Evolutionary conservation across 2,329 filamentous ascomycete genomes (phyloP).

Genomic region (Colletotrichum orchidophilum): DNA sequence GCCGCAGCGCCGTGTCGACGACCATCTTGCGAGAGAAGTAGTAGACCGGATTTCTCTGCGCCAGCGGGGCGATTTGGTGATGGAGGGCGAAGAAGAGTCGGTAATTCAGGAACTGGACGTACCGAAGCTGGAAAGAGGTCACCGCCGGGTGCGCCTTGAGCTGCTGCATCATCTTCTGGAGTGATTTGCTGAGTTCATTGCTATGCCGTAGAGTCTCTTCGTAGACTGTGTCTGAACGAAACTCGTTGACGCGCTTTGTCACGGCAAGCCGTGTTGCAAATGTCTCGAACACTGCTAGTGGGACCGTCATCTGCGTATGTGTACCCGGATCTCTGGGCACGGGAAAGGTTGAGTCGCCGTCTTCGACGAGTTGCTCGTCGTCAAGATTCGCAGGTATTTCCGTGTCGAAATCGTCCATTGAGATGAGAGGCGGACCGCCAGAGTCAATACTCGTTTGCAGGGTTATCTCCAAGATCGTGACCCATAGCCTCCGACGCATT

Average conservation of each 20-base stretch:
- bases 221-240: constrained; percentile 53
- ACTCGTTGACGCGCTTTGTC: constrained; percentile 57
- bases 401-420: constrained; percentile 59
- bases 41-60: constrained; percentile 56
- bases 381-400: constrained; percentile 59
- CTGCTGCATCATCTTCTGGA: constrained; percentile 47
- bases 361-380: constrained; percentile 59
- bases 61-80: constrained; percentile 56
- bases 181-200: constrained; percentile 52
- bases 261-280: constrained; percentile 55
- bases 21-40: constrained; percentile 64
- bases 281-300: constrained; percentile 55
- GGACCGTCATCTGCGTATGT: constrained; percentile 60
- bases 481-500: constrained; percentile 66
- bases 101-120: constrained; percentile 54
- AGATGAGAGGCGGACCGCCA: constrained; percentile 59
- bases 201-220: constrained; percentile 58
- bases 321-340: constrained; percentile 36
- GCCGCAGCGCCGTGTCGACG: constrained; percentile 49
- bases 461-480: constrained; percentile 64
- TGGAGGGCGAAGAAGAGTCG: constrained; percentile 64
- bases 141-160: constrained; percentile 38
- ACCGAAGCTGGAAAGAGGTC: constrained; percentile 51
- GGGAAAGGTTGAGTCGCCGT: constrained; percentile 35
- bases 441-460: constrained; percentile 60